Evolutionary conservation across 1,284 basidiomycete species (phyloP).

Genomic region (Abortiporus biennis): DNA sequence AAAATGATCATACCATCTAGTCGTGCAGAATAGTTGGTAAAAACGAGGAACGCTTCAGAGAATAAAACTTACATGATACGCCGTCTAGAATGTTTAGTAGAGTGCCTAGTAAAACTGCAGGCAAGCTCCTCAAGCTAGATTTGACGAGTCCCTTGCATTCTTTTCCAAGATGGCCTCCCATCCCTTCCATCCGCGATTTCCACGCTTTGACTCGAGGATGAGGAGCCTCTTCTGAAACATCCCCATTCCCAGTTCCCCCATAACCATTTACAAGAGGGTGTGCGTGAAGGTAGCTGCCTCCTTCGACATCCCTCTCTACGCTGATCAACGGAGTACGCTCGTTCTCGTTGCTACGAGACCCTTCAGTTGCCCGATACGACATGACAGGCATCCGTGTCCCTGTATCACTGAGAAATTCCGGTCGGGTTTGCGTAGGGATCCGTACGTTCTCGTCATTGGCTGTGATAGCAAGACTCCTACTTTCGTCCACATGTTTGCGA

Average conservation of each 20-base stretch:
- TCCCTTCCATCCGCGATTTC: constrained; percentile 2
- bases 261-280: constrained; percentile 17
- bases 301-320: constrained; percentile 22
- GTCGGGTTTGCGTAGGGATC: constrained; percentile 8
- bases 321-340: no score
- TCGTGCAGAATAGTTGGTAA: constrained; percentile 1
- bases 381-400: background rate
- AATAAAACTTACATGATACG: constrained; percentile 66
- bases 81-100: constrained; percentile 93
- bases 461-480: no score
- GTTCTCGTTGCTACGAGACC: background rate
- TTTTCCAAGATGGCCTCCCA: background rate
- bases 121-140: no score
- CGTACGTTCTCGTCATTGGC: constrained; percentile 9
- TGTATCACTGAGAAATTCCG: background rate
- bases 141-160: constrained; percentile 30
- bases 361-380: background rate
- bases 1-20: constrained; percentile 87
- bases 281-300: constrained; percentile 14
- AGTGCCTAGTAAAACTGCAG: constrained; percentile 83
- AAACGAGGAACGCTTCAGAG: constrained; percentile 6
- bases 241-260: constrained; percentile 3
- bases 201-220: background rate
- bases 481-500: constrained; percentile 18
- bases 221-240: background rate